These are phyloP conservation scores for Trametes polyzona DNA, from an alignment of 1,284 basidiomycete genomes.

Conservation along the genomic window DNA sequence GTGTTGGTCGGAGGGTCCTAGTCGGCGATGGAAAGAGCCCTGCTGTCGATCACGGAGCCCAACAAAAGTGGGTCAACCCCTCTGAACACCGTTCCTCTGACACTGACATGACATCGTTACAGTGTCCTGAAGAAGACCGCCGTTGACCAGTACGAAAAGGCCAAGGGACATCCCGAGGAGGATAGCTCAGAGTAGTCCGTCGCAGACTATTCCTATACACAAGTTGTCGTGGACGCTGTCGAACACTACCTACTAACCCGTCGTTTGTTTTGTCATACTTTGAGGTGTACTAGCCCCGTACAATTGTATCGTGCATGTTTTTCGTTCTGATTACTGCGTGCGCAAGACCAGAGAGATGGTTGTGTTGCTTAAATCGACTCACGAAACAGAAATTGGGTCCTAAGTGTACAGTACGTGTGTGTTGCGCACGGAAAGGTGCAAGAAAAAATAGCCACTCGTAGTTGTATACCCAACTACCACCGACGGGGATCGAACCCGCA, in stretches of 20 bases:
- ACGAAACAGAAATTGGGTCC: too few species aligned
- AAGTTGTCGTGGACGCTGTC: not conserved
- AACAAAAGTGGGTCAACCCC: constrained; percentile 52
- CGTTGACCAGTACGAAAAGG: constrained; percentile 56
- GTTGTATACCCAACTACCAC: constrained; percentile 25
- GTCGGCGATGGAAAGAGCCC: constrained; percentile 70
- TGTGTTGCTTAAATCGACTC: too few species aligned
- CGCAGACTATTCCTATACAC: not conserved
- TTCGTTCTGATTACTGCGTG: too few species aligned
- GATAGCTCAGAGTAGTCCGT: constrained; percentile 29
- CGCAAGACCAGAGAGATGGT: too few species aligned
- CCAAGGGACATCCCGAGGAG: constrained; percentile 38
- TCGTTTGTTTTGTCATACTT: constrained; percentile 5
- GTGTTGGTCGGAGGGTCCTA: constrained; percentile 66
- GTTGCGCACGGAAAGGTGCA: not conserved
- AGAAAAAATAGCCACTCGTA: constrained; percentile 8
- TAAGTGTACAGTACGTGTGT: too few species aligned
- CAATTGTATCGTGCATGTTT: too few species aligned
- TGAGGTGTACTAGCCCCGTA: too few species aligned
- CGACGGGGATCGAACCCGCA: constrained; percentile 36
- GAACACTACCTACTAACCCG: not conserved
- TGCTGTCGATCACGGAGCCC: constrained; percentile 54
- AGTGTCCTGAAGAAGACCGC: constrained; percentile 49
- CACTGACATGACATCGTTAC: constrained; percentile 10
- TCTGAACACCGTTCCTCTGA: not conserved